Percentiles rank a stretch among this genome's conserved stretches.
Evolutionary conservation across 768 basidiomycete genomes (phyloP).

Genomic region (Suillus hirtellus): DNA sequence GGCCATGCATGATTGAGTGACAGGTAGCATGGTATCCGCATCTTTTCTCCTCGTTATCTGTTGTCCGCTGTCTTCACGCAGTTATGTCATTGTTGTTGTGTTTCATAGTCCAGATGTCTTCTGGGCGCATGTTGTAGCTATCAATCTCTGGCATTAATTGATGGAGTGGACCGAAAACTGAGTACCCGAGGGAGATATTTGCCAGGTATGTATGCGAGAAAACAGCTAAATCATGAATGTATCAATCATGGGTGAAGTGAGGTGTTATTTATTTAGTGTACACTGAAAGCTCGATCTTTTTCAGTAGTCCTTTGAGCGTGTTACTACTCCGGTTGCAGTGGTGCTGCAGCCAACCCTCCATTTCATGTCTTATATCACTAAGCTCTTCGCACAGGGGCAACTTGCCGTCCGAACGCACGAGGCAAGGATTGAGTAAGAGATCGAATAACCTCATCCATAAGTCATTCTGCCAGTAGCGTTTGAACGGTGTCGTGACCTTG

Average conservation of each 20-base stretch:
- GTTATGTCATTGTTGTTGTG: slow-evolving; percentile 9
- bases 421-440: slow-evolving; percentile 76
- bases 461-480: slow-evolving; percentile 93
- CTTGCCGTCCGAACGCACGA: slow-evolving; percentile 52
- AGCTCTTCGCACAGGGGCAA: slow-evolving; percentile 79
- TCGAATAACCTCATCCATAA: slow-evolving; percentile 87
- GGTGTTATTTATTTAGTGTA: slow-evolving; percentile 31
- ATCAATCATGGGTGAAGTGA: neutral
- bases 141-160: slow-evolving; percentile 6
- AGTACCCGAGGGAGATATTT: neutral
- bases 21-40: slow-evolving; percentile 2
- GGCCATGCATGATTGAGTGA: slow-evolving; percentile 51
- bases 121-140: slow-evolving; percentile 8
- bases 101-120: neutral
- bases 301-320: slow-evolving; percentile 77
- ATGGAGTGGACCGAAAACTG: neutral
- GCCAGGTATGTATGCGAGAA: neutral
- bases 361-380: slow-evolving; percentile 62
- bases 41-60: slow-evolving; percentile 8
- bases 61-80: slow-evolving; percentile 5
- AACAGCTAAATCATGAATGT: neutral
- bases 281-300: slow-evolving; percentile 70
- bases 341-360: slow-evolving; percentile 84
- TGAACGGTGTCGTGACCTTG: slow-evolving; percentile 76
- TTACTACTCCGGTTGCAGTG: slow-evolving; percentile 87